A percentile compares a stretch with the other conserved stretches of the same genome.
phyloP scores from a whole-genome alignment of 371 early-diverging fungal genomes.

The Syncephalis plumigaleata region DNA sequence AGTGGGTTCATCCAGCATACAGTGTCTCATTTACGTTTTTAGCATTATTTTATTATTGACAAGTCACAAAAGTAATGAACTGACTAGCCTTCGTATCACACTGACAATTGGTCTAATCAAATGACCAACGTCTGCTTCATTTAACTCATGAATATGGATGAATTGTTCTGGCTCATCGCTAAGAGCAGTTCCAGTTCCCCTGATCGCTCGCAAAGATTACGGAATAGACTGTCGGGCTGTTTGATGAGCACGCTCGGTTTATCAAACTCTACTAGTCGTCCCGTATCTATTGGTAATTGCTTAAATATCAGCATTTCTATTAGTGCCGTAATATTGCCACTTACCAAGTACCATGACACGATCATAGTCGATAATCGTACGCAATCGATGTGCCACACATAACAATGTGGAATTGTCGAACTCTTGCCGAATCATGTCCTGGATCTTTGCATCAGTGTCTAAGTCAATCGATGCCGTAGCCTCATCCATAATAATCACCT shows the following conservation, averaged over 20 bases:
- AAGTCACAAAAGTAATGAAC: too few species aligned
- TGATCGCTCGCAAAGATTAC: slow-evolving; percentile 42
- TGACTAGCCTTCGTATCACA: too few species aligned
- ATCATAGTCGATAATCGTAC: slow-evolving; percentile 72
- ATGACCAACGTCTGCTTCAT: too few species aligned
- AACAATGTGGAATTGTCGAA: slow-evolving; percentile 32
- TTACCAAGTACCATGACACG: slow-evolving; percentile 51
- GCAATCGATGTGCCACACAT: slow-evolving; percentile 48
- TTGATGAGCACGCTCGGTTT: slow-evolving; percentile 28
- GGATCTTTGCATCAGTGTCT: slow-evolving; percentile 38
- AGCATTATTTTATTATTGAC: too few species aligned
- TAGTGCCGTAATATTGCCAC: background rate
- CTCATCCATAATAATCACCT: slow-evolving; percentile 23
- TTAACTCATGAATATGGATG: too few species aligned
- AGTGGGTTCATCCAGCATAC: too few species aligned
- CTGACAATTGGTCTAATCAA: too few species aligned
- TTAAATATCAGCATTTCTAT: background rate
- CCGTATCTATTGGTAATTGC: slow-evolving; percentile 13
- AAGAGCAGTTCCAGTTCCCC: slow-evolving; percentile 26
- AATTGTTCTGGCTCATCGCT: background rate
- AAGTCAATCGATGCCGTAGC: slow-evolving; percentile 66
- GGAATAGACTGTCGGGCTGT: slow-evolving; percentile 23
- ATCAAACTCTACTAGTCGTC: slow-evolving; percentile 41
- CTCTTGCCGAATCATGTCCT: slow-evolving; percentile 46
- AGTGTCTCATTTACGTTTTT: too few species aligned